Base-by-base conservation (phyloP, 352 stramenopile genomes). In the Globisporangium canariense region DNA sequence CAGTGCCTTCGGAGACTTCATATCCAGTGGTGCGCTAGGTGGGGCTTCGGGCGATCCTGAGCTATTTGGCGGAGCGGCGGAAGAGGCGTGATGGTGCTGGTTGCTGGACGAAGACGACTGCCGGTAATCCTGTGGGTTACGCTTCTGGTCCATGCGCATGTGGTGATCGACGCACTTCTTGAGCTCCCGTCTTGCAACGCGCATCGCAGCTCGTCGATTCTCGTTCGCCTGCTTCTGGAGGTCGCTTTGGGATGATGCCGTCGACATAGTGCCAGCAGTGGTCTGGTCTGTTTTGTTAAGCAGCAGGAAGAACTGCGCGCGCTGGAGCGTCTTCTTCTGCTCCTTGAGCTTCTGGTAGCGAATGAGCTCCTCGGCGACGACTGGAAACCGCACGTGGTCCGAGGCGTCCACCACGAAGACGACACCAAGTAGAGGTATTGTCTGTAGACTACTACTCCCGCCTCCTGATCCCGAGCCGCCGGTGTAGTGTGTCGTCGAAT, bases 261-360 rank as follows among this genome's bases (percentile, higher is more conserved):
- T 69, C 41, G 5, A 45, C 54, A 8, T 60, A 41, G 20, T 0
- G 43, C 56, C 28, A 61, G 16, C 9, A 40, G 49, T 5, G 52
- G 64, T 69, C 18, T 65, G 51, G 56, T 89, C 80, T 1, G 62
- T 74, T 69, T 90, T 90, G 70, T 90, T 90, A 40, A 90, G 60
- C 16, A 90, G 30, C 2, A 88, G 54, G 45, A 86, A 76, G 38
- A 89, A 69, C 43, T 74, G 80, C 0, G 75, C 55, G 8, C 71
- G 69, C 16, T 68, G 58, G 45, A 87, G 68, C 16, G 16, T 34
- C 20, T 73, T 74, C 18, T 63, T 62, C 10, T 65, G 61, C 2
- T 79, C 61, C 16, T 70, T 70, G 25, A 81, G 53, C 32, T 78
- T 81, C n/a, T 86, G 64, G 50, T 77, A 74, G 22, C 69, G 73